A percentile compares a stretch with the other conserved stretches of the same genome.
Conservation (phyloP, 2,329 filamentous ascomycete genomes). For the Phialocephala sp. region DNA sequence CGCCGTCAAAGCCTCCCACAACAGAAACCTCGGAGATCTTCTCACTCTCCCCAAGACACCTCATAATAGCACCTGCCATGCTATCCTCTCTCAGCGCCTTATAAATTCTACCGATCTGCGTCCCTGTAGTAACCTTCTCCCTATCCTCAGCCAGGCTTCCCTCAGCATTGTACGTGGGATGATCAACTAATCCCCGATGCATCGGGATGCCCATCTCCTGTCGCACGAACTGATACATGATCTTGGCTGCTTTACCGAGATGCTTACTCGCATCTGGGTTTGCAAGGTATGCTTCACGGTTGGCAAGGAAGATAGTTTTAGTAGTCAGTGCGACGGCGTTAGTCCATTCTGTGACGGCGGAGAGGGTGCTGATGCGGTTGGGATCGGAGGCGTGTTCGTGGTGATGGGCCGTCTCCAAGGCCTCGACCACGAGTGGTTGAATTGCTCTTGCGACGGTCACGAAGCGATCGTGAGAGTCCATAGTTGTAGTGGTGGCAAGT, state of each 20-base stretch:
- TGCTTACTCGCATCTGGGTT: constrained; percentile 23
- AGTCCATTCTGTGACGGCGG: constrained; percentile 18
- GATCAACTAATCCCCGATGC: constrained; percentile 23
- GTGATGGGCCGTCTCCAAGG: background rate
- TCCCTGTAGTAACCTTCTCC: constrained; percentile 14
- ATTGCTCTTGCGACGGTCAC: constrained; percentile 10
- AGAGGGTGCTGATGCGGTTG: background rate
- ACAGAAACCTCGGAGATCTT: background rate
- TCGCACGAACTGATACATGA: constrained; percentile 27
- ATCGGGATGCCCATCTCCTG: constrained; percentile 16
- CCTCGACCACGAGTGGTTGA: constrained; percentile 16
- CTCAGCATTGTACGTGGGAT: constrained; percentile 13
- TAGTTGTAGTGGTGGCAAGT: constrained; percentile 13
- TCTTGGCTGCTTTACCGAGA: constrained; percentile 26
- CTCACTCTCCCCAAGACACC: constrained; percentile 12
- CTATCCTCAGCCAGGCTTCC: background rate
- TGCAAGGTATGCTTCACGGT: constrained; percentile 19
- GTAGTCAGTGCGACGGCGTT: constrained; percentile 5
- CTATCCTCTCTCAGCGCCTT: constrained; percentile 17
- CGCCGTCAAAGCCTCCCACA: background rate
- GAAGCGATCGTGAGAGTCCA: constrained; percentile 23
- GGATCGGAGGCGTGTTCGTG: background rate
- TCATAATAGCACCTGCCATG: constrained; percentile 8
- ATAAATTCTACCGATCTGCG: constrained; percentile 17
- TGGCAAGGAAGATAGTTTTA: constrained; percentile 17